Base-by-base conservation (phyloP, 2,329 filamentous ascomycete genomes). In the Furcasterigmium sp. region DNA sequence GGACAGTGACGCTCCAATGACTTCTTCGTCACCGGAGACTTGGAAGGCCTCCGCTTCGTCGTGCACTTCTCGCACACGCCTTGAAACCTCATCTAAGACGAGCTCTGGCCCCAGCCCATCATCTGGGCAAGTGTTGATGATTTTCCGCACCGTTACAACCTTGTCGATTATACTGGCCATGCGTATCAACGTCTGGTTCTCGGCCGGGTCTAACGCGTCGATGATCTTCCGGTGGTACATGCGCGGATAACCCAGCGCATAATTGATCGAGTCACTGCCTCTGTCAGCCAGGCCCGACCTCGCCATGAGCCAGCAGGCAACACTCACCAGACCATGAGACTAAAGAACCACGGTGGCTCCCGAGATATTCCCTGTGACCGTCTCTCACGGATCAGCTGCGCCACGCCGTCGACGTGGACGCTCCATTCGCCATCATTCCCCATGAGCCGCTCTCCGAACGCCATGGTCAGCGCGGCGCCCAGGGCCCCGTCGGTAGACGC, bases 401-500 rank as follows among this genome's bases (percentile, higher is more conserved):
- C 20, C 9, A 42, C 17, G 8, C 46, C 46, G 20, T 35, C n/a
- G 8, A 47, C 45, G 35, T 42, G 46, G 8, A 42, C 19, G 19
- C 41, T 23, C 46, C 46, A 47, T 3, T 32, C 35, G 1, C 25
- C 39, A n/a, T 47, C 46, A 25, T 45, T 42, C 5, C 21, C 18
- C 3, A 30, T 19, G 10, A 47, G 28, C 3, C 42, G 34, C 38
- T 47, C 46, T 8, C 28, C 36, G 25, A 47, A 23, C 11, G 46
- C 42, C 39, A 47, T 35, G 8, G 42, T 42, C 3, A 45, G 13
- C 14, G 36, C 39, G 5, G 39, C 35, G 4, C 17, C 36, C 2
- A 47, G 15, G 14, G 37, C 30, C 11, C 36, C 42, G 15, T 47
- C 46, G 13, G 42, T 44, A n/a, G 35, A 30, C 2, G 39, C 35